These are phyloP conservation scores for Arabidopsis suecica DNA, from an alignment of 345 rosid genomes.

Conservation along the genomic window DNA sequence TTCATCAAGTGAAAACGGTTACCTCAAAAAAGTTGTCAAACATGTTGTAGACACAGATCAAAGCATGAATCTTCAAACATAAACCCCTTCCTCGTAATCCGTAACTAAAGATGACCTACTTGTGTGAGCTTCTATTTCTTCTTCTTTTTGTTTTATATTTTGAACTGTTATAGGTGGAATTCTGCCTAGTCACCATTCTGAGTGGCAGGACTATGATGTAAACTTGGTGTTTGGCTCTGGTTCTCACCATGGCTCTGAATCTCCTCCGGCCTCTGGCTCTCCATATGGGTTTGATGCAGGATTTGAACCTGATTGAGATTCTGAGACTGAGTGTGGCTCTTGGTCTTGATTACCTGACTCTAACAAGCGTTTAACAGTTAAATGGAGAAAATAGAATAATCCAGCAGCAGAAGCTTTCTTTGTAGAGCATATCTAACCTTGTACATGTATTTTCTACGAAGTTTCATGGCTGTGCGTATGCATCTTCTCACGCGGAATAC, in stretches of 20 bases:
- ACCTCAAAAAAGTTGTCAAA: constrained; percentile 45
- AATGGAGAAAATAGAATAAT: constrained; percentile 27
- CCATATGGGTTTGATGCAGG: constrained; percentile 42
- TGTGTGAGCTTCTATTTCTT: constrained; percentile 36
- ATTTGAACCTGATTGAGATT: constrained; percentile 37
- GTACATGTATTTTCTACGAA: constrained; percentile 79
- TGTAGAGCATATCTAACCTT: constrained; percentile 58
- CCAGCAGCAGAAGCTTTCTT: constrained; percentile 7
- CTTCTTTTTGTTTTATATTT: constrained; percentile 25
- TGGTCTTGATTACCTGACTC: constrained; percentile 61
- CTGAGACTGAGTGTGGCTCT: constrained; percentile 43
- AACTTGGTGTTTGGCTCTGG: constrained; percentile 40
- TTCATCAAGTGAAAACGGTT: constrained; percentile 21
- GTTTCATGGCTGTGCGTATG: constrained; percentile 71
- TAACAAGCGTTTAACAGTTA: constrained; percentile 43
- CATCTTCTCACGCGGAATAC: constrained; percentile 76
- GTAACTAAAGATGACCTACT: constrained; percentile 43
- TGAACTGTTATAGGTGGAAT: constrained; percentile 26
- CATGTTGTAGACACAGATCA: constrained; percentile 37
- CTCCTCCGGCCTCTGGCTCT: constrained; percentile 38
- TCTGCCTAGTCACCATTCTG: constrained; percentile 50
- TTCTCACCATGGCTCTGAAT: constrained; percentile 42
- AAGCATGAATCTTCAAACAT: constrained; percentile 39
- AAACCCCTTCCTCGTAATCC: constrained; percentile 29
- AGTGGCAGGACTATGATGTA: constrained; percentile 31